A percentile compares a stretch with the other conserved stretches of the same genome.
Conservation (phyloP, 2,329 filamentous ascomycete species). For the Hansfordia pulvinata region DNA sequence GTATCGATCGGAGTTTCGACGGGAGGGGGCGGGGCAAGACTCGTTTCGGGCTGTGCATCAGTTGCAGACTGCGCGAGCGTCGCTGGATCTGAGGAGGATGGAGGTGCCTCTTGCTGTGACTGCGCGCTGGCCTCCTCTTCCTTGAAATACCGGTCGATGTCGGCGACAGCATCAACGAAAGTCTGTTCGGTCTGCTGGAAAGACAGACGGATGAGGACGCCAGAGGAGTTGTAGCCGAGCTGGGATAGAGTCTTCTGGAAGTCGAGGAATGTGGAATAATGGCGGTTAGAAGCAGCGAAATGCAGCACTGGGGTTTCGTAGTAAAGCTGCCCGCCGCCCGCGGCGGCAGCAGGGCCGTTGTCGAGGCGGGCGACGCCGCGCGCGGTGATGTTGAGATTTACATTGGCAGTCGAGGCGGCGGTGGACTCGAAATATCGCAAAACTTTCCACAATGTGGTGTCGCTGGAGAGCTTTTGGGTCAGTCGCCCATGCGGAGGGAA, state of each 20-base stretch:
- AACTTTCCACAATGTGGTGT: constrained; percentile 79
- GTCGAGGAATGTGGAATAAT: constrained; percentile 63
- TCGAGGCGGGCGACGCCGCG: constrained; percentile 56
- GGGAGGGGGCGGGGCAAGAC: no score
- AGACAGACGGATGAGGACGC: constrained; percentile 60
- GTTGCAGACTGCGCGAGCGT: no score
- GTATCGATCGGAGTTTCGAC: no score
- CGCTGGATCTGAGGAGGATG: no score
- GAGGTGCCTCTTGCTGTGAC: constrained; percentile 7
- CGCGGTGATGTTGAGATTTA: constrained; percentile 87
- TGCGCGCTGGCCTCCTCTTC: constrained; percentile 23
- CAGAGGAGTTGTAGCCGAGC: constrained; percentile 76
- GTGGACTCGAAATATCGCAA: constrained; percentile 81
- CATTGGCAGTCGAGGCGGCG: no score
- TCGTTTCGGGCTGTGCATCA: no score
- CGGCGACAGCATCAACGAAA: constrained; percentile 70
- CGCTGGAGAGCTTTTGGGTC: constrained; percentile 76
- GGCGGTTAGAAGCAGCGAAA: constrained; percentile 55
- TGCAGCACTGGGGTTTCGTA: constrained; percentile 82
- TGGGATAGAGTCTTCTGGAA: constrained; percentile 83
- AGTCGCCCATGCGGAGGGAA: constrained; percentile 52
- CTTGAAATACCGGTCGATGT: constrained; percentile 67
- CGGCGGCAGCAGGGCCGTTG: constrained; percentile 33
- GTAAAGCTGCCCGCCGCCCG: constrained; percentile 60
- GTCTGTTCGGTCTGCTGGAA: constrained; percentile 68